Evolutionary conservation across 257 asterid genomes (phyloP).

Genomic region (Solanum ahanhuiri): DNA sequence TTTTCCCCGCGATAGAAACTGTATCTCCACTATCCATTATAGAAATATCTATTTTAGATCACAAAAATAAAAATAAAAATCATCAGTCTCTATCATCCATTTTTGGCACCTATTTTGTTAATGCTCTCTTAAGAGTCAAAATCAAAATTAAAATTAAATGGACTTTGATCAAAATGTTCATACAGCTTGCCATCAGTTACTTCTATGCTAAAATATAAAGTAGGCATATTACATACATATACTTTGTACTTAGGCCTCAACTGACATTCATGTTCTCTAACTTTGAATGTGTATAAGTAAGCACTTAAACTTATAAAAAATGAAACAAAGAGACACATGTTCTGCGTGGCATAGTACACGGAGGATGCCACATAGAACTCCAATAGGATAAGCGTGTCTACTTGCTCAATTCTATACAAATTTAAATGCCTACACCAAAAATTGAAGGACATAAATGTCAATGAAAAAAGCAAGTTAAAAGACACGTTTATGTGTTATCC

Average conservation of each 20-base stretch:
- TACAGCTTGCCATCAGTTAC: background rate
- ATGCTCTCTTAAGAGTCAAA: background rate
- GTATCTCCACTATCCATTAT: background rate
- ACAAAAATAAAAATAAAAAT: background rate
- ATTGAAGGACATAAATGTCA: too few species aligned
- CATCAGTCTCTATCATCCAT: background rate
- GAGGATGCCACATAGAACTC: background rate
- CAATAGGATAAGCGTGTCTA: background rate
- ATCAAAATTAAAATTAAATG: background rate
- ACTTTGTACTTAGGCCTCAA: background rate
- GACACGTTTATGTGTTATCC: background rate
- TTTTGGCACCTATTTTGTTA: background rate
- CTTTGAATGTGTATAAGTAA: too few species aligned
- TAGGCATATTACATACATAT: background rate
- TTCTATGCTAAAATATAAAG: background rate
- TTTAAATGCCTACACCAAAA: background rate
- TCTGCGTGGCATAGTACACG: background rate
- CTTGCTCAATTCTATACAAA: background rate
- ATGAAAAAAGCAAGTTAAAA: too few species aligned
- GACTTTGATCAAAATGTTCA: background rate
- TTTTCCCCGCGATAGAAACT: background rate
- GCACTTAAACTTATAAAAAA: background rate
- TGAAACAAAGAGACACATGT: background rate
- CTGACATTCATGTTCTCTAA: background rate
- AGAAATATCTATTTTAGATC: background rate